Conservation (phyloP, 495 filamentous ascomycete genomes). For the Evansstolkia leycettana region DNA sequence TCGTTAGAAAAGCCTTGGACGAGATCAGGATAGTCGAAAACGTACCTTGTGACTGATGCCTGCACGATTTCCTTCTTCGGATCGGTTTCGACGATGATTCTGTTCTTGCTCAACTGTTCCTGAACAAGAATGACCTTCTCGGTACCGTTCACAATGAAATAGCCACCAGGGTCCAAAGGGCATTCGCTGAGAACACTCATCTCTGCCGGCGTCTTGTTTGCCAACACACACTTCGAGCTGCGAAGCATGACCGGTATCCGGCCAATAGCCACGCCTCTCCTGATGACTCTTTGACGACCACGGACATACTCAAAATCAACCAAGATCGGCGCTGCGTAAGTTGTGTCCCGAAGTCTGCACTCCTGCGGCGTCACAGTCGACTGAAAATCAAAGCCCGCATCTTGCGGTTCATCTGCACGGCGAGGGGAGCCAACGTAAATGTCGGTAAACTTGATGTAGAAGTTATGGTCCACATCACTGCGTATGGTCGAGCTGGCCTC, state of each 20-base stretch:
- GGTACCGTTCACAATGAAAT: constrained; percentile 94
- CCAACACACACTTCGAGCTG: constrained; percentile 81
- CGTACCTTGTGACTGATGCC: constrained; percentile 77
- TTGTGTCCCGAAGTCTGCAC: constrained; percentile 88
- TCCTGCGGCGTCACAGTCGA: constrained; percentile 73
- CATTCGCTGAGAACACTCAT: constrained; percentile 90
- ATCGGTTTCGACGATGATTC: constrained; percentile 91
- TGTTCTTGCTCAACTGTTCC: constrained; percentile 96
- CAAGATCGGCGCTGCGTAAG: constrained; percentile 83
- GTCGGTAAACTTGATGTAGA: constrained; percentile 80
- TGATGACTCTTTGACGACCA: constrained; percentile 55
- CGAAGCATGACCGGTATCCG: constrained; percentile 93
- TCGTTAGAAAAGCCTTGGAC: background rate
- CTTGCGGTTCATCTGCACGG: constrained; percentile 52
- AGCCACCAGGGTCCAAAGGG: constrained; percentile 89
- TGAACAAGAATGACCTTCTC: constrained; percentile 98
- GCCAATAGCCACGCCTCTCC: constrained; percentile 65
- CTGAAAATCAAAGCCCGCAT: constrained; percentile 41
- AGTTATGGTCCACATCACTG: constrained; percentile 79
- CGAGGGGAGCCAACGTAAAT: constrained; percentile 73
- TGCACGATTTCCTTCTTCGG: constrained; percentile 83
- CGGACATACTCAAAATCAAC: constrained; percentile 82
- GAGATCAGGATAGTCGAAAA: background rate
- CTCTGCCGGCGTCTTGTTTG: constrained; percentile 63
- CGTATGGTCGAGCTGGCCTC: constrained; percentile 71